Conservation (phyloP, 441 rosid species). For the Brassica hybrid region DNA sequence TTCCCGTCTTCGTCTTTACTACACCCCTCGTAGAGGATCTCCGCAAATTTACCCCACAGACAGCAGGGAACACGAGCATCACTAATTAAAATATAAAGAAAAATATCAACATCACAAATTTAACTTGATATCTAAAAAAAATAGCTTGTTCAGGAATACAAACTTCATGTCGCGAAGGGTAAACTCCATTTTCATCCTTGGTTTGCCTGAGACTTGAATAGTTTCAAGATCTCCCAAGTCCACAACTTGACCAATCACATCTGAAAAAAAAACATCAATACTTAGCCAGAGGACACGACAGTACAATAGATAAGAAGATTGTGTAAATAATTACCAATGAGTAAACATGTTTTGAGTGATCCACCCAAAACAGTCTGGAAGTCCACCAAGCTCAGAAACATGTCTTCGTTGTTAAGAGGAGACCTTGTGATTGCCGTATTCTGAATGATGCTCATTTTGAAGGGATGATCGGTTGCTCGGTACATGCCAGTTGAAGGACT, state of each 20-base stretch:
- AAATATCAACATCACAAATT: too few relatives aligned
- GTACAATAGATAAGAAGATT: not conserved
- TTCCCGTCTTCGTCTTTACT: too few relatives aligned
- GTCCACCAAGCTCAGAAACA: too few relatives aligned
- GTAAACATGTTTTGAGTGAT: not conserved
- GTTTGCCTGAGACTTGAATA: too few relatives aligned
- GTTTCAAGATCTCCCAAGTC: not conserved
- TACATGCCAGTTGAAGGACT: not conserved
- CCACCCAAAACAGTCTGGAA: too few relatives aligned
- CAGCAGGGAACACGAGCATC: not conserved
- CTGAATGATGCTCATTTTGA: not conserved
- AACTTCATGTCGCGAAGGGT: not conserved
- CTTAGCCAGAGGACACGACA: not conserved
- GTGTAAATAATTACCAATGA: not conserved
- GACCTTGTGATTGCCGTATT: not conserved
- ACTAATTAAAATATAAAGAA: not conserved
- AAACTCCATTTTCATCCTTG: too few relatives aligned
- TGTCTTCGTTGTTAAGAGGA: not conserved
- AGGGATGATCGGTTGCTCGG: not conserved
- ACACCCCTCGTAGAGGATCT: too few relatives aligned
- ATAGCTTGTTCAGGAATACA: not conserved
- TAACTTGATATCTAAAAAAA: not conserved
- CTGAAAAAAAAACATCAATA: not conserved
- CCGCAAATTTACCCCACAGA: too few relatives aligned
- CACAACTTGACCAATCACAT: not conserved